A percentile compares a stretch with the other conserved stretches of the same genome.
phyloP scores from a whole-genome alignment of 352 stramenopile species.

The Phytophthora niederhauseri region DNA sequence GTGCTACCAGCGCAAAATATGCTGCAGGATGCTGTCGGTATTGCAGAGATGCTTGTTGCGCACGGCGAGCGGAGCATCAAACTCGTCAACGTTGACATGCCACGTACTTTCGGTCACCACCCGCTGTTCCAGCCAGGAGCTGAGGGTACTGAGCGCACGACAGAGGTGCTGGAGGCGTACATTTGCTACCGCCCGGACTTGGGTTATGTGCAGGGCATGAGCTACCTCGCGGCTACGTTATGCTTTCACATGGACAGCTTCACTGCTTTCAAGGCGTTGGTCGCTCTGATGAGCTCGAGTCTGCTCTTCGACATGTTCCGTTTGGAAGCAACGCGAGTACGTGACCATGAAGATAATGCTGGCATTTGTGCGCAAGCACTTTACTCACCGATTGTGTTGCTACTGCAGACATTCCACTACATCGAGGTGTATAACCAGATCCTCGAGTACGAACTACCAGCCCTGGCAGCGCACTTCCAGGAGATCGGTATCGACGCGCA shows the following conservation, averaged over 20 bases:
- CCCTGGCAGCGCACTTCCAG: conserved; percentile 68
- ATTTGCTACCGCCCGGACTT: conserved; percentile 88
- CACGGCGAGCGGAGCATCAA: conserved; percentile 84
- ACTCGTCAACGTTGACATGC: conserved; percentile 86
- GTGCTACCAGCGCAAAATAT: conserved; percentile 49
- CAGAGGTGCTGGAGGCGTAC: conserved; percentile 85
- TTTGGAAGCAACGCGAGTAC: conserved; percentile 75
- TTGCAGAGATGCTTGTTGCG: conserved; percentile 84
- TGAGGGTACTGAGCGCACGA: conserved; percentile 72
- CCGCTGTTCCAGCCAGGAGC: conserved; percentile 77
- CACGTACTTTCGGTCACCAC: conserved; percentile 84
- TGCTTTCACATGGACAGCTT: conserved; percentile 92
- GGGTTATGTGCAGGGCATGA: conserved; percentile 90
- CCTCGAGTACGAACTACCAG: conserved; percentile 78
- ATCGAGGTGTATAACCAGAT: conserved; percentile 81
- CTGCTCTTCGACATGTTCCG: conserved; percentile 91
- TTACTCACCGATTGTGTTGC: conserved; percentile 9
- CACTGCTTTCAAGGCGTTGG: conserved; percentile 84
- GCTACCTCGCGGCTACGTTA: conserved; percentile 81
- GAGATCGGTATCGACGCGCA: conserved; percentile 77
- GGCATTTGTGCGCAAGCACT: not conserved
- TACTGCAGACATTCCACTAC: conserved; percentile 83
- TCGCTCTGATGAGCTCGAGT: conserved; percentile 82
- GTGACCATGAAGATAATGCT: conserved; percentile 18
- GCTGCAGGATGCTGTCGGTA: conserved; percentile 70